These are phyloP conservation scores for Kodamaea anthophila DNA, from an alignment of 1,139 yeast genomes.

Conservation along the genomic window DNA sequence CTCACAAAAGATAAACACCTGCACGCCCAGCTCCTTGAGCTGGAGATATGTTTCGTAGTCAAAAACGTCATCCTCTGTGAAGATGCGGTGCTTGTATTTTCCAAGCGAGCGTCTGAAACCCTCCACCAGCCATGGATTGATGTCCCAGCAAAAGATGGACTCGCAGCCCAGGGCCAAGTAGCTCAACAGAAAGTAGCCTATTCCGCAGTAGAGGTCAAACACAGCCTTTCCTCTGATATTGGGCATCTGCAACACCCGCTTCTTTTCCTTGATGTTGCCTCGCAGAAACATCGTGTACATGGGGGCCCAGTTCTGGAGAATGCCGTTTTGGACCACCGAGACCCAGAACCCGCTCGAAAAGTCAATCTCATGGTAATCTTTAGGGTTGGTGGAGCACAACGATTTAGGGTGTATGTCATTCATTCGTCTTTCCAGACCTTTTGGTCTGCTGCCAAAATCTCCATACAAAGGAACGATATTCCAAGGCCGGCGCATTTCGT, in stretches of 20 bases:
- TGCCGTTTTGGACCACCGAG: conserved; percentile 62
- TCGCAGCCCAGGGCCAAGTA: conserved; percentile 53
- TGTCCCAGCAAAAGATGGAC: conserved; percentile 69
- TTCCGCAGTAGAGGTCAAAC: conserved; percentile 75
- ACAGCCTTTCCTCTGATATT: conserved; percentile 29
- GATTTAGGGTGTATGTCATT: too few species aligned
- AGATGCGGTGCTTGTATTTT: conserved; percentile 33
- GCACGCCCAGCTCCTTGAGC: conserved; percentile 12
- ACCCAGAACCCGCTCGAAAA: conserved; percentile 67
- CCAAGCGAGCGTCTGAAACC: conserved; percentile 63
- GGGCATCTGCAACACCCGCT: conserved; percentile 47
- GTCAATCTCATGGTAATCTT: background rate
- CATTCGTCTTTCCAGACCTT: background rate
- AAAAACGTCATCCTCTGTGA: conserved; percentile 25
- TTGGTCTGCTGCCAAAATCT: conserved; percentile 46
- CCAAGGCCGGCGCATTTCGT: conserved; percentile 56
- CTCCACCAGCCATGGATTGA: conserved; percentile 79
- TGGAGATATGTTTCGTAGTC: conserved; percentile 11
- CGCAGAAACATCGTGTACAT: conserved; percentile 80
- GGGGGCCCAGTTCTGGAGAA: conserved; percentile 81
- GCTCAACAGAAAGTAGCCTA: conserved; percentile 76
- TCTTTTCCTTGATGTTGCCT: conserved; percentile 83
- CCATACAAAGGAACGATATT: conserved; percentile 57
- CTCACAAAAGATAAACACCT: conserved; percentile 49
- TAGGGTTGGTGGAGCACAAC: background rate